Conservation (phyloP, 2,329 filamentous ascomycete genomes). For the Colletotrichum eleusines region DNA sequence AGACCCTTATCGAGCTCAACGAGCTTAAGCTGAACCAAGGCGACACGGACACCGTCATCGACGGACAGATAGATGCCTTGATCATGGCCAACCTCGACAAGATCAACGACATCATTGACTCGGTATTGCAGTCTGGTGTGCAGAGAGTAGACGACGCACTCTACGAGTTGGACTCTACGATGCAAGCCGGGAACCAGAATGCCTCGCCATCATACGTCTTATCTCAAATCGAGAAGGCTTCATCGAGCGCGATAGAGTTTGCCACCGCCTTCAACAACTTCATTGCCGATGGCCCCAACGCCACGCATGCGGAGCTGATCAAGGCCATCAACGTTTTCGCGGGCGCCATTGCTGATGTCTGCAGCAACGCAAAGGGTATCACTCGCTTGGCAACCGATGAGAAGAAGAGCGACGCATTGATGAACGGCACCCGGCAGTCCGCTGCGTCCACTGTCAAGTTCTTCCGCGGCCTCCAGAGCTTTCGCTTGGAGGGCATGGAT, state of each 20-base stretch:
- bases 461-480: slow-evolving; percentile 94
- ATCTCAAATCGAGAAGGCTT: slow-evolving; percentile 97
- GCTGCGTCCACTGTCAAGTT: slow-evolving; percentile 91
- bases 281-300: slow-evolving; percentile 95
- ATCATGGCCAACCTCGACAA: slow-evolving; percentile 89
- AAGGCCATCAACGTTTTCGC: slow-evolving; percentile 92
- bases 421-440: slow-evolving; percentile 84
- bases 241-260: slow-evolving; percentile 94
- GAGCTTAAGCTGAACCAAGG: slow-evolving; percentile 83
- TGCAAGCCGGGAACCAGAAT: slow-evolving; percentile 99
- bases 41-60: slow-evolving; percentile 82
- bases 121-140: slow-evolving; percentile 92
- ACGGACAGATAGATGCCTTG: slow-evolving; percentile 91
- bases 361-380: slow-evolving; percentile 96
- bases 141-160: slow-evolving; percentile 95
- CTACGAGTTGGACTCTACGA: slow-evolving; percentile 96
- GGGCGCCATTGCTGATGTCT: slow-evolving; percentile 90
- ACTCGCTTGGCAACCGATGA: slow-evolving; percentile 94
- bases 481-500: slow-evolving; percentile 91
- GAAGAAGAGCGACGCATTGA: slow-evolving; percentile 89
- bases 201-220: slow-evolving; percentile 94
- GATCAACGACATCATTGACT: slow-evolving; percentile 98
- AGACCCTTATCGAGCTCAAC: slow-evolving; percentile 91
- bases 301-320: slow-evolving; percentile 90
- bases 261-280: slow-evolving; percentile 99